phyloP scores from a whole-genome alignment of 2,329 filamentous ascomycete species.

The Coniochaeta hoffmannii region DNA sequence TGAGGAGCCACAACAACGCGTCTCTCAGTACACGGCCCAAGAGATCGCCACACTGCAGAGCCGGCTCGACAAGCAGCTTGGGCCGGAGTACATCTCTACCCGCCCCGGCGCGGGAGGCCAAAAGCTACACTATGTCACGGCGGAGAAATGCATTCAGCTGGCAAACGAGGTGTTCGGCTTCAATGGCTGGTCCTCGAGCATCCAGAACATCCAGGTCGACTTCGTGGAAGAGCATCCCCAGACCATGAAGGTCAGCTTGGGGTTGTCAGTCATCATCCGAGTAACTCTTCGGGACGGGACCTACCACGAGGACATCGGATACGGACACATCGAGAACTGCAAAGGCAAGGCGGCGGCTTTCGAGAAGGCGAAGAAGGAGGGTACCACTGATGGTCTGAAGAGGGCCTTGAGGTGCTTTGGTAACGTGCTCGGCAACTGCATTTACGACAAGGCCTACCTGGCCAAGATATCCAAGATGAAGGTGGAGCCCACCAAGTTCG shows the following conservation, averaged over 20 bases:
- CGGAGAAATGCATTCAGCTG: slow-evolving; percentile 91
- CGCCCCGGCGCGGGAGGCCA: slow-evolving; percentile 75
- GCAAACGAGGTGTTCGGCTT: slow-evolving; percentile 96
- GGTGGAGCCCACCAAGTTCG: slow-evolving; percentile 67
- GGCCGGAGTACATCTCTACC: slow-evolving; percentile 90
- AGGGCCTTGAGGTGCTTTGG: slow-evolving; percentile 85
- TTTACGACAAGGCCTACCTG: slow-evolving; percentile 95
- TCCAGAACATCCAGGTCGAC: slow-evolving; percentile 90
- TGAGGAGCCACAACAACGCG: slow-evolving; percentile 58
- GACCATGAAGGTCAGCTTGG: slow-evolving; percentile 73
- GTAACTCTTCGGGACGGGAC: slow-evolving; percentile 88
- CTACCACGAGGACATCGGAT: slow-evolving; percentile 97
- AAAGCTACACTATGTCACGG: slow-evolving; percentile 89
- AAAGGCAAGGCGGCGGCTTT: slow-evolving; percentile 94
- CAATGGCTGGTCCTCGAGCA: slow-evolving; percentile 96
- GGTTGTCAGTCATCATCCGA: slow-evolving; percentile 82
- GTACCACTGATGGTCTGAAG: slow-evolving; percentile 90
- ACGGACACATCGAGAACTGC: slow-evolving; percentile 93
- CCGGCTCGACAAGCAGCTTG: slow-evolving; percentile 85
- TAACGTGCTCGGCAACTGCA: slow-evolving; percentile 94
- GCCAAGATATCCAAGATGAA: slow-evolving; percentile 87
- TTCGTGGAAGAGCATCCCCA: slow-evolving; percentile 83
- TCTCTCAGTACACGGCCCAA: slow-evolving; percentile 78
- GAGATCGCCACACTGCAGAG: slow-evolving; percentile 84
- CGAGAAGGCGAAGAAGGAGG: slow-evolving; percentile 98